phyloP scores from a whole-genome alignment of 2,329 filamentous ascomycete species.

The Fusarium sulawesiense region DNA sequence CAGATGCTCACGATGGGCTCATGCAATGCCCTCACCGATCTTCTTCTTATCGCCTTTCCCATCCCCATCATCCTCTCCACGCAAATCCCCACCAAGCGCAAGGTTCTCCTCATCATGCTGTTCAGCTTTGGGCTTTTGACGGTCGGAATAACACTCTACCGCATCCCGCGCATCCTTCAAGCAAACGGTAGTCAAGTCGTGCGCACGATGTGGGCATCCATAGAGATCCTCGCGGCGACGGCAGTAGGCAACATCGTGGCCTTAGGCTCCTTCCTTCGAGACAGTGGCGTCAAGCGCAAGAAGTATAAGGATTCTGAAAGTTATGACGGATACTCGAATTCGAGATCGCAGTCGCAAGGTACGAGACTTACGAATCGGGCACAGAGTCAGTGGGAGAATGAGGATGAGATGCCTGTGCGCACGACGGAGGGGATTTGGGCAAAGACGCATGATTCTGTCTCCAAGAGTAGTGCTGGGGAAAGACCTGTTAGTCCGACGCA shows the following conservation, averaged over 20 bases:
- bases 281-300: slow-evolving; percentile 85
- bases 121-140: slow-evolving; percentile 83
- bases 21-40: slow-evolving; percentile 85
- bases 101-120: slow-evolving; percentile 78
- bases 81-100: slow-evolving; percentile 78
- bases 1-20: slow-evolving; percentile 87
- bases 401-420: slow-evolving; percentile 32
- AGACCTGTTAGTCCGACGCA: slow-evolving; percentile 43
- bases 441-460: slow-evolving; percentile 37
- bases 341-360: slow-evolving; percentile 39
- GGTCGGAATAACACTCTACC: slow-evolving; percentile 80
- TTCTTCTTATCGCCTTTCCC: slow-evolving; percentile 85
- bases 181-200: slow-evolving; percentile 79
- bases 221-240: slow-evolving; percentile 87
- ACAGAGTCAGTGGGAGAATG: slow-evolving; percentile 44
- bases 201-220: slow-evolving; percentile 84
- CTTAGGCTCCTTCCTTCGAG: slow-evolving; percentile 88
- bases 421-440: slow-evolving; percentile 46
- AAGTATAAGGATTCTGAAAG: slow-evolving; percentile 74
- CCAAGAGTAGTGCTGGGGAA: slow-evolving; percentile 31
- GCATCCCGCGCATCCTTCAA: slow-evolving; percentile 78
- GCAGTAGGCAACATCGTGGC: slow-evolving; percentile 87
- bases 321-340: slow-evolving; percentile 45
- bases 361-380: slow-evolving; percentile 31
- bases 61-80: slow-evolving; percentile 87